Base-by-base conservation (phyloP, 352 stramenopile genomes). In the Pythium phragmitis region DNA sequence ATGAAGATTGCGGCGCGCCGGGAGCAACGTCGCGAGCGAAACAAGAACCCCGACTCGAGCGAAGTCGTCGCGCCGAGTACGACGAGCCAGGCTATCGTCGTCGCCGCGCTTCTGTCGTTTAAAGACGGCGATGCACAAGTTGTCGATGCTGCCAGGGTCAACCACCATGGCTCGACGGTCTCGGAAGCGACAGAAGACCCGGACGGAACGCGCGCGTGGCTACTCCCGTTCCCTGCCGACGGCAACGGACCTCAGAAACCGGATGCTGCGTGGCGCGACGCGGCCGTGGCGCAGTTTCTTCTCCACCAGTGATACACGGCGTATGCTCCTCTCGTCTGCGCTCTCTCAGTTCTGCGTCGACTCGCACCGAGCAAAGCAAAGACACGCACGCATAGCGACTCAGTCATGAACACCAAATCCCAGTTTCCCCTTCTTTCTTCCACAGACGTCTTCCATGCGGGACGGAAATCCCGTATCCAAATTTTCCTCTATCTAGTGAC, bases 221-320 rank as follows among this genome's bases (percentile, higher is more conserved):
- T 62, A n/a, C 14, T 19, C 2, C 43, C 55, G 26, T 62, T 62
- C 33, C 6, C 14, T n/a, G 3, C 17, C 17, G 17, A 30, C 17
- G 39, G 11, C 39, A 14, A 19, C 13, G 7, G 17, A 5, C 13
- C 7, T 50, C 43, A 17, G 1, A 26, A 7, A 2, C 7, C 9
- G 28, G 48, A 55, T 30, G n/a, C 26, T 16, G 54, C 53, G 37
- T 59, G 53, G 53, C 39, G 53, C 13, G 12, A 30, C 53, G 26
- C 36, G 3, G 53, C 53, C 53, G 39, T 59, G 21, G 53, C 53
- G 6, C 53, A 59, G 39, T 50, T 59, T 48, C 53, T 59, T n/a
- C 47, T 13, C 7, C 17, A 43, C 28, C 9, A 21, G 17, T 55
- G 49, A 43, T 36, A 6, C 28, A 23, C 23, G 5, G 1, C 13